Percentiles rank a stretch among this genome's conserved stretches.
Evolutionary conservation across 2,329 filamentous ascomycete species (phyloP).

Genomic region (Fusarium chuoi): DNA sequence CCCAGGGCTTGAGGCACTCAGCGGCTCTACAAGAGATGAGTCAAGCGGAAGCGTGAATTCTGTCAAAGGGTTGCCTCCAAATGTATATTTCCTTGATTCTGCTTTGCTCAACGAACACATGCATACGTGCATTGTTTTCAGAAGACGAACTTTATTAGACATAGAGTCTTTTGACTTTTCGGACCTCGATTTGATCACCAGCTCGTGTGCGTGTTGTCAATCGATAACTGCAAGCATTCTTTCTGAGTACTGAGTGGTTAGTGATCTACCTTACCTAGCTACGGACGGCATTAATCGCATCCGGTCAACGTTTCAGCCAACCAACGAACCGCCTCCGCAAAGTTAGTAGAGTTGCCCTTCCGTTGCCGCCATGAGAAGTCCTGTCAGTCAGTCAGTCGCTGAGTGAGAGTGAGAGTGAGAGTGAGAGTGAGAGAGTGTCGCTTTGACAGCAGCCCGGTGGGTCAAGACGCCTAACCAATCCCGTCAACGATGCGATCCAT

Average conservation of each 20-base stretch:
- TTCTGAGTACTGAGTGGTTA: not conserved
- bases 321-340: slow-evolving; percentile 3
- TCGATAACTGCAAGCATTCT: not conserved
- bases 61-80: not conserved
- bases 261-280: not conserved
- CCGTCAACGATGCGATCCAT: not conserved
- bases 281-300: slow-evolving; percentile 32
- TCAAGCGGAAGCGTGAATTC: not conserved
- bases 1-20: not conserved
- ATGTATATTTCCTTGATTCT: not conserved
- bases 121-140: not conserved
- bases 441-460: slow-evolving; percentile 35
- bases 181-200: not conserved
- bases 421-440: slow-evolving; percentile 1
- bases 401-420: not conserved
- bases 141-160: not conserved
- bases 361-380: slow-evolving; percentile 12
- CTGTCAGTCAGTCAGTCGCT: slow-evolving; percentile 16
- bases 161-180: not conserved
- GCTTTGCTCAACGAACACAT: not conserved
- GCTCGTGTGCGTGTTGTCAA: not conserved
- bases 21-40: not conserved
- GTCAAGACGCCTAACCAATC: slow-evolving; percentile 25
- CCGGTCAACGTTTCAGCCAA: slow-evolving; percentile 36
- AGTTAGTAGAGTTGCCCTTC: not conserved